Percentiles rank a stretch among this genome's conserved stretches.
Conservation (phyloP, 305 asterid genomes). For the Fraxinus ornus region DNA sequence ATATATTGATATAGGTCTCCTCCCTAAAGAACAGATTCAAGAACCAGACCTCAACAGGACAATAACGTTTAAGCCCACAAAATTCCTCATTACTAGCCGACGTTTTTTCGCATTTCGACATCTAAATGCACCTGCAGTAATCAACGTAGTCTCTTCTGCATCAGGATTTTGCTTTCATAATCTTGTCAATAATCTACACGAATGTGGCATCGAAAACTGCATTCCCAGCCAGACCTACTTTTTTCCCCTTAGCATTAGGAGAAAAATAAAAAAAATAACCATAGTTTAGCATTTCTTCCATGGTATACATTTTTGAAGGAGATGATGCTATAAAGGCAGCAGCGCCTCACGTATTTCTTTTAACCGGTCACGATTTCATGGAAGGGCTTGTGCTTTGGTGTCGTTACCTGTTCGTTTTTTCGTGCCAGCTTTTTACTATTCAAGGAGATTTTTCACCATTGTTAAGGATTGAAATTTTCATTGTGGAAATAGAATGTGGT, state of each 20-base stretch:
- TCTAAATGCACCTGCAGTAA: background rate
- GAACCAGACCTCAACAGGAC: background rate
- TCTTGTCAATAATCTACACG: conserved; percentile 37
- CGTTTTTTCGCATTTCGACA: conserved; percentile 25
- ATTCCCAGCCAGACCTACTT: conserved; percentile 24
- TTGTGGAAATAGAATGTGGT: conserved; percentile 17
- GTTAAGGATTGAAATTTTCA: conserved; percentile 32
- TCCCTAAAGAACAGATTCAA: background rate
- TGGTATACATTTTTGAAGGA: conserved; percentile 1
- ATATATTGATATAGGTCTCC: conserved; percentile 33
- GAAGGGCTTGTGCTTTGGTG: conserved; percentile 34
- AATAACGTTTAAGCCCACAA: background rate
- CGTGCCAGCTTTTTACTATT: conserved; percentile 39
- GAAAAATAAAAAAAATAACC: background rate
- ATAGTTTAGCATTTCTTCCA: background rate
- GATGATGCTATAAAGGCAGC: conserved; percentile 44
- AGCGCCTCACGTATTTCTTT: conserved; percentile 35
- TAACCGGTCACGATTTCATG: conserved; percentile 40
- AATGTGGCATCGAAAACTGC: conserved; percentile 34
- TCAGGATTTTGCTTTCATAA: background rate
- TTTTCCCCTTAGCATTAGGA: conserved; percentile 16
- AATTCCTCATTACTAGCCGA: background rate
- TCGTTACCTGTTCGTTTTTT: conserved; percentile 36
- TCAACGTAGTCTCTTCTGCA: conserved; percentile 12
- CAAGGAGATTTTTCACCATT: conserved; percentile 38